A percentile compares a stretch with the other conserved stretches of the same genome.
These are phyloP conservation scores for Paracoccidioides lutzii DNA, from an alignment of 2,329 filamentous ascomycete genomes.

Conservation along the genomic window DNA sequence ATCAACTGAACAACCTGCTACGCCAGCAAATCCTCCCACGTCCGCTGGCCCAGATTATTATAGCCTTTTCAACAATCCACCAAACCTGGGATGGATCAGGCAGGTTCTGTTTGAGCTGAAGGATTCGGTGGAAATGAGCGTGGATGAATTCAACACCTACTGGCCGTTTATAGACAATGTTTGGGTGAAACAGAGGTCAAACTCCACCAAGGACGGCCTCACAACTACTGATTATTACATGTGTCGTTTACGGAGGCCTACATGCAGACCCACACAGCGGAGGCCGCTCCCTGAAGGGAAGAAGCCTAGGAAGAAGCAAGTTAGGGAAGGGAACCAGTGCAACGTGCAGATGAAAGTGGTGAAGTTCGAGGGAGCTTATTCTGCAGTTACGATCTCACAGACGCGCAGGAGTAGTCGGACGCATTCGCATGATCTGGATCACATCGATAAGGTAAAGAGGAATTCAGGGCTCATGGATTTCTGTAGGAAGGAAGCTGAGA, in stretches of 20 bases:
- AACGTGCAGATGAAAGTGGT: conserved; percentile 38
- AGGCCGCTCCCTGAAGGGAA: conserved; percentile 34
- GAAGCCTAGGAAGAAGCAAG: conserved; percentile 31
- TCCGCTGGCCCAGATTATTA: conserved; percentile 8
- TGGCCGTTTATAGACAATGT: conserved; percentile 39
- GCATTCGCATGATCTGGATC: conserved; percentile 36
- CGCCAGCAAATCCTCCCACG: background rate
- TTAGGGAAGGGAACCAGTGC: conserved; percentile 34
- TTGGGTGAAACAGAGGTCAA: conserved; percentile 36
- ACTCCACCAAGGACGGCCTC: conserved; percentile 30
- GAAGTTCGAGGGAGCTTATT: conserved; percentile 31
- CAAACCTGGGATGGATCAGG: conserved; percentile 31
- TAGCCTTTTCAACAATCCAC: conserved; percentile 31
- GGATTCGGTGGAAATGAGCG: conserved; percentile 34
- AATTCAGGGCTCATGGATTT: conserved; percentile 38
- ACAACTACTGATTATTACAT: conserved; percentile 36
- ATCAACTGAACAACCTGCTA: background rate
- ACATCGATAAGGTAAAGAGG: conserved; percentile 36
- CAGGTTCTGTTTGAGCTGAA: conserved; percentile 34
- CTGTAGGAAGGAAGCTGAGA: conserved; percentile 32
- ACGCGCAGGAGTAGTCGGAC: conserved; percentile 28
- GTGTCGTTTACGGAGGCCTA: conserved; percentile 32
- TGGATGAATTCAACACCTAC: conserved; percentile 35
- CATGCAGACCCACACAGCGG: conserved; percentile 27
- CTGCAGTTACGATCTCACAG: conserved; percentile 31